Percentiles rank a stretch among this genome's conserved stretches.
These are phyloP conservation scores for Penicillium sp. DNA, from an alignment of 2,329 filamentous ascomycete genomes.

Conservation along the genomic window DNA sequence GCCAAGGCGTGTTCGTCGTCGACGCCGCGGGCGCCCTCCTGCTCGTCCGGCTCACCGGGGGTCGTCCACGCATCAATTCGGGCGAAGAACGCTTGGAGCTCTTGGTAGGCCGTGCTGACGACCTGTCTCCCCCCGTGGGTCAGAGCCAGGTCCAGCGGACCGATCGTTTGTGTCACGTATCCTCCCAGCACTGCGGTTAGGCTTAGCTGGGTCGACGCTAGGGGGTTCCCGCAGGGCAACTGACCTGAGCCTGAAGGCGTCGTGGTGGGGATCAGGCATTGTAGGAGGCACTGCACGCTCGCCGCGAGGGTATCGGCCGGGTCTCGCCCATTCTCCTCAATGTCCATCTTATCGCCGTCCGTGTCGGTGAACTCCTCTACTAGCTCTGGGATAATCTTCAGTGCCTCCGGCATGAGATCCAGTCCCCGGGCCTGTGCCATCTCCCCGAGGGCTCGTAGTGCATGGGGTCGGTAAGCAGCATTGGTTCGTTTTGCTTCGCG, in stretches of 20 bases:
- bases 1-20: slow-evolving; percentile 16
- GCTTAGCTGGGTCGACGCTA: slow-evolving; percentile 28
- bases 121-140: slow-evolving; percentile 35
- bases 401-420: slow-evolving; percentile 66
- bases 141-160: slow-evolving; percentile 31
- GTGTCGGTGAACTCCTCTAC: slow-evolving; percentile 59
- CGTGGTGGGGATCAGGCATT: slow-evolving; percentile 35
- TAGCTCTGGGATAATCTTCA: slow-evolving; percentile 60
- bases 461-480: slow-evolving; percentile 73
- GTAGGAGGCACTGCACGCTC: slow-evolving; percentile 39
- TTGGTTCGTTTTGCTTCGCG: slow-evolving; percentile 93
- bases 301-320: slow-evolving; percentile 40
- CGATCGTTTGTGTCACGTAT: slow-evolving; percentile 31
- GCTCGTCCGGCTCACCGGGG: slow-evolving; percentile 21
- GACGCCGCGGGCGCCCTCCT: no score
- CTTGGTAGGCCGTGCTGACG: slow-evolving; percentile 35
- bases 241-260: slow-evolving; percentile 26
- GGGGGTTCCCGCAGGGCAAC: slow-evolving; percentile 15
- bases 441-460: slow-evolving; percentile 68
- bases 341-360: slow-evolving; percentile 65
- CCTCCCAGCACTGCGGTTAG: slow-evolving; percentile 30
- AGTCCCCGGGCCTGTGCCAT: slow-evolving; percentile 67
- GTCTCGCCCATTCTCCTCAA: slow-evolving; percentile 50
- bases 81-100: slow-evolving; percentile 34
- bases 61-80: slow-evolving; percentile 29